Base-by-base conservation (phyloP, 2,329 filamentous ascomycete species). In the Clathrospora elynae region DNA sequence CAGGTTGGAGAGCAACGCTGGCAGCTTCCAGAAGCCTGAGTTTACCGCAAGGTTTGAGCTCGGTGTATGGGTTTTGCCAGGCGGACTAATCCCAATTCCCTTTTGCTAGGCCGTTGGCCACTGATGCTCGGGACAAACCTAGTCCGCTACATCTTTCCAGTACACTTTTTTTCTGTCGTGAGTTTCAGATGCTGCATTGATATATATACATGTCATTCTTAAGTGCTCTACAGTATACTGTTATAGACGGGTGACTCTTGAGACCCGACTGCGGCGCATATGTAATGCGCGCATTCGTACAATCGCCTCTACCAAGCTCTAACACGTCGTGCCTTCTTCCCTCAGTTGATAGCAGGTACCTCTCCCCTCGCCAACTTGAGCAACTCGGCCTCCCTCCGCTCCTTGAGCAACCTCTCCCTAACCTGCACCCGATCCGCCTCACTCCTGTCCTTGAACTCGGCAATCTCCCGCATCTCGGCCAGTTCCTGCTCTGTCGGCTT, bases 71-170 rank as follows among this genome's bases (percentile, higher is more conserved):
- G 46, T 49, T 57, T 54, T 51, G 56, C 53, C 62, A 61, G 66
- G 64, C 63, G 59, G 60, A 62, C 64, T 68, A 59, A 70, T 70
- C 69, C 61, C 66, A 56, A 49, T 54, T 85, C 88, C 83, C 81
- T 89, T 90, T 83, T 81, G 88, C 83, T 81, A 93, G 87, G 82
- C 86, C 88, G 85, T 95, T 78, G 88, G 87, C 84, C 81, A 59
- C 75, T 95, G 88, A 92, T 82, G 88, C 85, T 87, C 82, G 85
- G 87, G 87, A 85, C 82, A 76, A 92, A 92, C 88, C 66, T 59
- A 69, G 91, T 92, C 82, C 78, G 78, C 83, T 83, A 88, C 83
- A 89, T 85, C 9, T 32, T 16, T 18, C 4, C n/a, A 31, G n/a
- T 8, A 13, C 8, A 22, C 16, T 10, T 42, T 28, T 22, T 16